Evolutionary conservation across 1,139 yeast species (phyloP).

Genomic region (Lodderomyces metapsilosis): DNA sequence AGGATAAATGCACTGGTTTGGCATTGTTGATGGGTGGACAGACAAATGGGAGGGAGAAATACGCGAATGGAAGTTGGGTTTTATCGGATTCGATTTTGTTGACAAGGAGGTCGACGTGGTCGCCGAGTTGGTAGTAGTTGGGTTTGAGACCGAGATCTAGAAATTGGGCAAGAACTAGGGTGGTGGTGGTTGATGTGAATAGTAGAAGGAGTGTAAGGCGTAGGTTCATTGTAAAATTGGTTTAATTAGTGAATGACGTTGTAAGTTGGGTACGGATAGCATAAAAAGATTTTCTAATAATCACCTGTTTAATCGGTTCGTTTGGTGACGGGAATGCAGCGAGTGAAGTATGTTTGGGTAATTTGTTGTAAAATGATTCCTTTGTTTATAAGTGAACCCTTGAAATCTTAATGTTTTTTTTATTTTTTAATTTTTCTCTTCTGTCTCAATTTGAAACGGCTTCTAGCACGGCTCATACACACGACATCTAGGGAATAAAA

Average conservation of each 20-base stretch:
- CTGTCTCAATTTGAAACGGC: too few relatives aligned
- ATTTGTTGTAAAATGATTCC: too few relatives aligned
- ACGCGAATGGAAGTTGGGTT: conserved; percentile 76
- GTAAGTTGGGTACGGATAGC: too few relatives aligned
- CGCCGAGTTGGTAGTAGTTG: conserved; percentile 45
- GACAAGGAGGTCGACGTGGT: conserved; percentile 65
- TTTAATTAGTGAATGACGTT: background rate
- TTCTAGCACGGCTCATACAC: background rate
- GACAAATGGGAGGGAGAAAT: conserved; percentile 75
- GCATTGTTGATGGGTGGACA: conserved; percentile 63
- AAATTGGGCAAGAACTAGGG: background rate
- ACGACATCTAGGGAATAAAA: too few relatives aligned
- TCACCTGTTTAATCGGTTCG: too few relatives aligned
- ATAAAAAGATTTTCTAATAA: too few relatives aligned
- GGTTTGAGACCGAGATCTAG: conserved; percentile 16
- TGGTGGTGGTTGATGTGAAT: background rate
- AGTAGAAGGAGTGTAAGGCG: background rate
- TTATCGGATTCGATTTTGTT: conserved; percentile 77
- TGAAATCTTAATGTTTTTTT: background rate
- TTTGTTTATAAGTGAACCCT: too few relatives aligned
- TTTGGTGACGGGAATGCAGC: too few relatives aligned
- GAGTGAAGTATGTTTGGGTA: background rate
- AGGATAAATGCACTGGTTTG: conserved; percentile 62
- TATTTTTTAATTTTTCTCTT: background rate
- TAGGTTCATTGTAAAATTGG: background rate